phyloP scores from a whole-genome alignment of 768 basidiomycete genomes.

The Termitomyces sp. region DNA sequence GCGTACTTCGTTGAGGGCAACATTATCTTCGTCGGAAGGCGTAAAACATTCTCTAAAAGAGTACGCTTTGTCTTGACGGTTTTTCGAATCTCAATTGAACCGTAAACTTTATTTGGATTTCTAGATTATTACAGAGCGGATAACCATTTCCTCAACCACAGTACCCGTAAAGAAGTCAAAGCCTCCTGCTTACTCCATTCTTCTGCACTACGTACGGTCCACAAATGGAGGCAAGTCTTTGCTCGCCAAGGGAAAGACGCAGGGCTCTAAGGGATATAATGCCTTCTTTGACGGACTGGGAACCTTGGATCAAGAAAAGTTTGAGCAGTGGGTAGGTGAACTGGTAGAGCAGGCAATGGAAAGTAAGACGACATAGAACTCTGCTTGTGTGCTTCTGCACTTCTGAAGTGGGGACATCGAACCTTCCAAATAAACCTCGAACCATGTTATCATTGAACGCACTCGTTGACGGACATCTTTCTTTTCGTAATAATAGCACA shows the following conservation, averaged over 20 bases:
- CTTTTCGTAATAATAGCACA: not conserved
- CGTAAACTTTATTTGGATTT: conserved; percentile 27
- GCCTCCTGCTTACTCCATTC: conserved; percentile 64
- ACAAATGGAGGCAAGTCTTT: conserved; percentile 84
- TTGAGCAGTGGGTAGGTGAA: conserved; percentile 75
- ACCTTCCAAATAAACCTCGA: not conserved
- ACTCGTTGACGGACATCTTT: not conserved
- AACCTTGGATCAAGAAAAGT: conserved; percentile 65
- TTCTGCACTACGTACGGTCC: conserved; percentile 68
- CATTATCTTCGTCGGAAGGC: conserved; percentile 82
- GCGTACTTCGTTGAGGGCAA: conserved; percentile 83
- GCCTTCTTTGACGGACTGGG: conserved; percentile 81
- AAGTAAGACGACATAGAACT: conserved; percentile 40
- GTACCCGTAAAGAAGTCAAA: conserved; percentile 44
- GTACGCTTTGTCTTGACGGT: conserved; percentile 33
- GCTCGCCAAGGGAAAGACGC: conserved; percentile 62
- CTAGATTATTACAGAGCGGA: conserved; percentile 87
- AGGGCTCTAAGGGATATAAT: conserved; percentile 52
- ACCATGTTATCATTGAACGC: not conserved
- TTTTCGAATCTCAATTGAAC: not conserved
- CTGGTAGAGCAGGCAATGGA: conserved; percentile 72
- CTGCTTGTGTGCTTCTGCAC: no score
- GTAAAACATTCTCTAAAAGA: conserved; percentile 85
- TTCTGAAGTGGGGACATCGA: not conserved
- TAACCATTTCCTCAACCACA: conserved; percentile 72